phyloP scores from a whole-genome alignment of 2,329 filamentous ascomycete genomes.

The Stagonosporopsis rhizophila region DNA sequence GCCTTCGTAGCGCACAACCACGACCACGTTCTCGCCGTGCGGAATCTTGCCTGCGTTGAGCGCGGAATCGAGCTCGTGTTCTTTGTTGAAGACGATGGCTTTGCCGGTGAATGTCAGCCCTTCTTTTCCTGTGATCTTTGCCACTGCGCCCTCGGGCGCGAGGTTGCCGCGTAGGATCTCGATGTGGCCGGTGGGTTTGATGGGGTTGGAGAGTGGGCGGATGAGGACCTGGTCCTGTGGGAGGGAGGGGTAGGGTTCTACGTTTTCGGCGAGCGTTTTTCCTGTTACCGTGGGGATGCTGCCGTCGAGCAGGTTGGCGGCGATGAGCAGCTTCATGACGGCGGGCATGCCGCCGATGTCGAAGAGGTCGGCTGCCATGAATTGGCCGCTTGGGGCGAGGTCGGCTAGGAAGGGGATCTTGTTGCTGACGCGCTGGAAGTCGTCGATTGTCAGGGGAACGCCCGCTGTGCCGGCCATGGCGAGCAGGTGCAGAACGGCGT shows the following conservation, averaged over 20 bases:
- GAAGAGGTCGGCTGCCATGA: slow-evolving; percentile 89
- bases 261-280: slow-evolving; percentile 82
- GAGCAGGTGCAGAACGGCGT: slow-evolving; percentile 86
- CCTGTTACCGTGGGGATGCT: slow-evolving; percentile 82
- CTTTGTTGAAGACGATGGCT: slow-evolving; percentile 86
- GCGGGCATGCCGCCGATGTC: slow-evolving; percentile 84
- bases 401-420: slow-evolving; percentile 88
- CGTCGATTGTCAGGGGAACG: slow-evolving; percentile 78
- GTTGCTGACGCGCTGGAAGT: slow-evolving; percentile 81
- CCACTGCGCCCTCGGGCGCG: slow-evolving; percentile 86
- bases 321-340: slow-evolving; percentile 84
- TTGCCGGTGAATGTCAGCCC: slow-evolving; percentile 81
- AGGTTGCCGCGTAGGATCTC: slow-evolving; percentile 88
- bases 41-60: slow-evolving; percentile 74
- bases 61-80: slow-evolving; percentile 77
- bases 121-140: slow-evolving; percentile 97
- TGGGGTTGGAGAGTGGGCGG: slow-evolving; percentile 78
- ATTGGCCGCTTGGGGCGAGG: slow-evolving; percentile 81
- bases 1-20: slow-evolving; percentile 92
- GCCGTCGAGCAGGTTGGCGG: slow-evolving; percentile 77
- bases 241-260: slow-evolving; percentile 76
- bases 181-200: slow-evolving; percentile 86
- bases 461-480: slow-evolving; percentile 89
- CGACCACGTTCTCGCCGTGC: slow-evolving; percentile 80
- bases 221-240: slow-evolving; percentile 84